These are phyloP conservation scores for Austroboletus novae-zelandiae DNA, from an alignment of 1,284 basidiomycete genomes.

Conservation along the genomic window DNA sequence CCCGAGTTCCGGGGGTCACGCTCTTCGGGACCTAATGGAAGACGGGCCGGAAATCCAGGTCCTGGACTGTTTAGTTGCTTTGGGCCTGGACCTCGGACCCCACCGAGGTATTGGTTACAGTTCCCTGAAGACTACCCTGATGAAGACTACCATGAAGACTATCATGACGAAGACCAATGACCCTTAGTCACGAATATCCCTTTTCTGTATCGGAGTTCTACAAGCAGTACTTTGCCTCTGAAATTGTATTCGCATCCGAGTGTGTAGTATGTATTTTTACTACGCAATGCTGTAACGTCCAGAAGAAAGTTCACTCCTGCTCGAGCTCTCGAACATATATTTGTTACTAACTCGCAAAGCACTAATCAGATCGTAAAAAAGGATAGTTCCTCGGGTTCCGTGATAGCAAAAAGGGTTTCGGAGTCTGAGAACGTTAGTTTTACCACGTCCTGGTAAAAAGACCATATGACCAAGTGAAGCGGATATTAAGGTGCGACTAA, in stretches of 20 bases:
- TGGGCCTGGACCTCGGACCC: neutral
- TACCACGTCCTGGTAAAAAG: slow-evolving; percentile 28
- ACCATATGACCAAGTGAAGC: slow-evolving; percentile 35
- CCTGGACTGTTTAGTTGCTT: too few relatives aligned
- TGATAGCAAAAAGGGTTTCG: slow-evolving; percentile 23
- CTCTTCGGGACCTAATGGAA: neutral
- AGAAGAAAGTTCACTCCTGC: slow-evolving; percentile 5
- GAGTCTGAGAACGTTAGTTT: slow-evolving; percentile 28
- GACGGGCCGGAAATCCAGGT: neutral
- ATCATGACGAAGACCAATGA: neutral
- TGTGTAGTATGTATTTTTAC: neutral
- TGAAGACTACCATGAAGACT: neutral
- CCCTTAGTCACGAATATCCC: neutral
- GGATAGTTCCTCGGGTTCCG: slow-evolving; percentile 19
- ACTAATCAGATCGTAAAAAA: slow-evolving; percentile 30
- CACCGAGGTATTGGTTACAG: neutral
- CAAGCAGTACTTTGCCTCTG: too few relatives aligned
- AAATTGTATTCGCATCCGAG: too few relatives aligned
- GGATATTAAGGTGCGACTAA: slow-evolving; percentile 37
- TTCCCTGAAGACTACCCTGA: neutral
- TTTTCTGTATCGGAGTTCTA: neutral
- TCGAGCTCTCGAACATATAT: slow-evolving; percentile 11
- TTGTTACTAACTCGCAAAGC: slow-evolving; percentile 27
- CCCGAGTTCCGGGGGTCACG: neutral
- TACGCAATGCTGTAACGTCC: neutral